Base-by-base conservation (phyloP, 148 eudicot genomes). In the Rhododendron ferrugineum region DNA sequence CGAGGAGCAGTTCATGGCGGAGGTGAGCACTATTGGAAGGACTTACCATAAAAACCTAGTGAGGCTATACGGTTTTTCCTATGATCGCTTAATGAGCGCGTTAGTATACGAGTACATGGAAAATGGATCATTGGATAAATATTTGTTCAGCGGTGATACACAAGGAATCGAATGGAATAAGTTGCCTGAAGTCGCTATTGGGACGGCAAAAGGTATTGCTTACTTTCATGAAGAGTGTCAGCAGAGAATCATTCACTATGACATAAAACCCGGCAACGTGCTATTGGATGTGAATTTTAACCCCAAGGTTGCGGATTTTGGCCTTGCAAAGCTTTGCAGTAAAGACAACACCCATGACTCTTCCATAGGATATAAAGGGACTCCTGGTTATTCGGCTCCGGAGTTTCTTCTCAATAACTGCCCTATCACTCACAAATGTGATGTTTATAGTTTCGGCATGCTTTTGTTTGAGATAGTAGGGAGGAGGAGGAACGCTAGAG, bases 1-100 rank as follows among this genome's bases (percentile, higher is more conserved):
- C 11, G 82, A 84, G 79, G 84, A 86, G 37, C 88, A 88, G 49
- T 88, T 88, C 87, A 82, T 82, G 77, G 76, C 84, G 0, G 84
- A 82, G 77, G 84, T 82, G 8, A 68, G 77, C 40, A 82, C 84
- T 0, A 82, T 82, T 14, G 84, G 77, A 66, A 82, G 84, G 49
- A 82, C 78, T 14, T 42, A 46, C 78, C 84, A 83, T 46, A 83
- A 2, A 66, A 83, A 83, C 22, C 58, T 83, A 46, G 84, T 68
- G 6, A 44, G 58, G 26, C 84, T 83, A 3, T 83, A 83, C 2
- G 84, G 84, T 14, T 83, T 44, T 46, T 83, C 40, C 78, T 28
- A 42, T 34, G 58, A 68, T 47, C 54, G 9, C 5, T 5, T 68
- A 11, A 83, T 68, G 58, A 66, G 84, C 37, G 60, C 84, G 16